Evolutionary conservation across 1,139 yeast species (phyloP).

Genomic region (Saccharomyces hybrid): DNA sequence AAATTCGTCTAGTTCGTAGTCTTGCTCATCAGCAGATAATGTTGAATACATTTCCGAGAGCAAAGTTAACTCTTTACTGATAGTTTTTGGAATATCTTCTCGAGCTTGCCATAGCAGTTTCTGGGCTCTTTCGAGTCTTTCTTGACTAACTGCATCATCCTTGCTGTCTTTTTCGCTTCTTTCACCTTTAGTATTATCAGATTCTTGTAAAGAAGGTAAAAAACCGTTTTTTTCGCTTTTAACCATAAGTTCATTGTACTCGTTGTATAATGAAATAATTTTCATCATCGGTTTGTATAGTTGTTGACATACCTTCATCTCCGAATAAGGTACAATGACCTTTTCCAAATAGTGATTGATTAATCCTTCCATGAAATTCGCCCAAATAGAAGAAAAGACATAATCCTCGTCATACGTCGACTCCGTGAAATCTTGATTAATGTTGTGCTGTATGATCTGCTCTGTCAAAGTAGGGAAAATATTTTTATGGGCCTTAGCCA

Average conservation of each 20-base stretch:
- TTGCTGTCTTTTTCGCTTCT: constrained; percentile 8
- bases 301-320: constrained; percentile 33
- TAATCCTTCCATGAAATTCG: constrained; percentile 34
- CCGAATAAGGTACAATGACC: constrained; percentile 31
- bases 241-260: constrained; percentile 31
- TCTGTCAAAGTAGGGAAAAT: constrained; percentile 25
- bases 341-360: constrained; percentile 33
- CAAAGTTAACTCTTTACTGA: constrained; percentile 30
- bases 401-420: constrained; percentile 29
- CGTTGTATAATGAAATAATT: constrained; percentile 31
- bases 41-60: constrained; percentile 33
- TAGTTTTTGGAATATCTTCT: constrained; percentile 33
- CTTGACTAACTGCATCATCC: constrained; percentile 21
- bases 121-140: constrained; percentile 30
- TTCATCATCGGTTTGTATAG: constrained; percentile 33
- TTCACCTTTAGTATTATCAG: constrained; percentile 5
- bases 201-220: constrained; percentile 14
- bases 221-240: constrained; percentile 31
- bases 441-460: constrained; percentile 29
- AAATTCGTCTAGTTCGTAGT: constrained; percentile 32
- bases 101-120: constrained; percentile 32
- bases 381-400: constrained; percentile 33
- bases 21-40: constrained; percentile 33
- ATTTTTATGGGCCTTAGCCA: constrained; percentile 3
- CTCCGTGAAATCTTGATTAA: constrained; percentile 29